Percentiles rank a stretch among this genome's conserved stretches.
These are phyloP conservation scores for Pythium rishiriense DNA, from an alignment of 352 stramenopile genomes.

Conservation along the genomic window DNA sequence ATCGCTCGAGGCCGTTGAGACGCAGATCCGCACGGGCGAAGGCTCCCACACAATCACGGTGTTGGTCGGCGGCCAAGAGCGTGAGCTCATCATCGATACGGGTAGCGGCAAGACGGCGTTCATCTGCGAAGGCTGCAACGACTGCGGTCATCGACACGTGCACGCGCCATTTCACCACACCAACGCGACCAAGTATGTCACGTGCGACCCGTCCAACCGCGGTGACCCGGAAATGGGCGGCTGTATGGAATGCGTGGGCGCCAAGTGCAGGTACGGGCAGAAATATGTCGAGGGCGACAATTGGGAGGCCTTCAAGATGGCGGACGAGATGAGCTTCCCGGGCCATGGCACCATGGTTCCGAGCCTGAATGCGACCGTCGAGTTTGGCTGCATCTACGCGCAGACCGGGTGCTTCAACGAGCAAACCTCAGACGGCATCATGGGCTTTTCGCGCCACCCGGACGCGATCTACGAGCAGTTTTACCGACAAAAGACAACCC, in stretches of 20 bases:
- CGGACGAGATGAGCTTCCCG: slow-evolving; percentile 67
- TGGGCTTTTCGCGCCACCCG: slow-evolving; percentile 93
- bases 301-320: slow-evolving; percentile 90
- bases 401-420: slow-evolving; percentile 91
- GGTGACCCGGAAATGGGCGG: slow-evolving; percentile 29
- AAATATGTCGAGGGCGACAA: slow-evolving; percentile 93
- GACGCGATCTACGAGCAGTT: slow-evolving; percentile 93
- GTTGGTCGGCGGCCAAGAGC: slow-evolving; percentile 55
- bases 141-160: slow-evolving; percentile 86
- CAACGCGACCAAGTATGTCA: slow-evolving; percentile 44
- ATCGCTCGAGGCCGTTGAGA: slow-evolving; percentile 38
- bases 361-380: slow-evolving; percentile 50
- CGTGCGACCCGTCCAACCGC: slow-evolving; percentile 38
- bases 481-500: slow-evolving; percentile 76
- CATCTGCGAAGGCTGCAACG: slow-evolving; percentile 87
- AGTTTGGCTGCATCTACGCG: slow-evolving; percentile 94
- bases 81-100: slow-evolving; percentile 96
- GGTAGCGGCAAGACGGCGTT: slow-evolving; percentile 96
- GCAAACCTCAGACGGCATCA: slow-evolving; percentile 96
- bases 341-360: neutral
- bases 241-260: slow-evolving; percentile 37
- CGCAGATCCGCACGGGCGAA: slow-evolving; percentile 41
- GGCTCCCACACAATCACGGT: slow-evolving; percentile 79
- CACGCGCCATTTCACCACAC: slow-evolving; percentile 76
- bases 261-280: slow-evolving; percentile 90